Percentiles rank a stretch among this genome's conserved stretches.
These are phyloP conservation scores for Magnolia changhungtana DNA, from an alignment of 164 flowering plant species.

Conservation along the genomic window DNA sequence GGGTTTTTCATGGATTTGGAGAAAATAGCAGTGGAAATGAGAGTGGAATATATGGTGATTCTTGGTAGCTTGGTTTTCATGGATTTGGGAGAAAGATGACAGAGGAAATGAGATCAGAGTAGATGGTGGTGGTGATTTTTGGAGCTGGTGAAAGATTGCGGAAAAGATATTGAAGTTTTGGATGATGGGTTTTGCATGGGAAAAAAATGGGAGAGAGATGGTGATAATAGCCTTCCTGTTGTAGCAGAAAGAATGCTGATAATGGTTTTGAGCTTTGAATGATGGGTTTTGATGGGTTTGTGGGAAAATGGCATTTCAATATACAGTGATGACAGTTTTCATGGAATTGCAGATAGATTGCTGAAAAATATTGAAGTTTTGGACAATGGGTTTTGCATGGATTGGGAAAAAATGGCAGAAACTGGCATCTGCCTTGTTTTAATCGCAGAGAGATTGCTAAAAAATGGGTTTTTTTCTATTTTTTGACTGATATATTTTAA, in stretches of 20 bases:
- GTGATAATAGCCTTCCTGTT: not conserved
- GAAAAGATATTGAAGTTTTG: not conserved
- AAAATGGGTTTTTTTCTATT: not conserved
- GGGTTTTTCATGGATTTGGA: not conserved
- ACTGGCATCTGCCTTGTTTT: not conserved
- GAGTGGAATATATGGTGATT: not conserved
- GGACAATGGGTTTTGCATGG: slow-evolving; percentile 5
- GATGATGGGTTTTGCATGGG: slow-evolving; percentile 7
- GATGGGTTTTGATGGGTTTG: too few species aligned
- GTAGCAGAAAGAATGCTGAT: not conserved
- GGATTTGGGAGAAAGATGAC: not conserved
- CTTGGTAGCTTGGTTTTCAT: not conserved
- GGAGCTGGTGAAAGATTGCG: too few species aligned
- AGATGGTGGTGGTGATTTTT: too few species aligned
- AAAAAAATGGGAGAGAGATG: not conserved
- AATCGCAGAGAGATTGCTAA: not conserved
- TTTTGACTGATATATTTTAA: too few species aligned
- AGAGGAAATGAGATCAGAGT: not conserved
- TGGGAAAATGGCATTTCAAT: too few species aligned
- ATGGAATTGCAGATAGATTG: too few species aligned
- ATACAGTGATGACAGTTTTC: too few species aligned
- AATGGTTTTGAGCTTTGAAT: not conserved
- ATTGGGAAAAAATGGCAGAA: not conserved
- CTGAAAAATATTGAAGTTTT: too few species aligned
- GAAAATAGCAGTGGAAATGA: not conserved